Conservation (phyloP, 495 filamentous ascomycete species). For the Daldinia childiae region DNA sequence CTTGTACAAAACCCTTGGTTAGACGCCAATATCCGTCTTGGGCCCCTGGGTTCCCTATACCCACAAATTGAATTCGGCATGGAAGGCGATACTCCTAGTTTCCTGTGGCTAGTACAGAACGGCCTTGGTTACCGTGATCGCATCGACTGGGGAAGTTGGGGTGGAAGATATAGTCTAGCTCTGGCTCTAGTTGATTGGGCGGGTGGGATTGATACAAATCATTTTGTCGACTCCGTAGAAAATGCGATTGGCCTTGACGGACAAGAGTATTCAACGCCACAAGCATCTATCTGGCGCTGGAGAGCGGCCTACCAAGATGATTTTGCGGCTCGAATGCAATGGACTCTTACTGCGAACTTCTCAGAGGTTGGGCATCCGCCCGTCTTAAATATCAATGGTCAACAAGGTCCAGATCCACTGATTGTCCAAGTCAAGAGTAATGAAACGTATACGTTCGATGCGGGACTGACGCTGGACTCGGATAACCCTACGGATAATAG, state of each 20-base stretch:
- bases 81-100: slow-evolving; percentile 23
- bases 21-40: background rate
- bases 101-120: slow-evolving; percentile 17
- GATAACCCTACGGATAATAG: background rate
- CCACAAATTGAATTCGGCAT: slow-evolving; percentile 12
- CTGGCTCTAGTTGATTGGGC: slow-evolving; percentile 2
- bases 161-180: slow-evolving; percentile 8
- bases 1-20: background rate
- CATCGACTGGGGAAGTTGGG: slow-evolving; percentile 22
- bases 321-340: slow-evolving; percentile 22
- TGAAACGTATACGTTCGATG: background rate
- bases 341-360: slow-evolving; percentile 15
- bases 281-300: slow-evolving; percentile 23
- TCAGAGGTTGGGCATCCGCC: slow-evolving; percentile 15
- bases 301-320: slow-evolving; percentile 19
- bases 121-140: slow-evolving; percentile 17
- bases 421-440: background rate
- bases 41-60: background rate
- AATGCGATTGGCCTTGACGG: slow-evolving; percentile 14
- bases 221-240: slow-evolving; percentile 9
- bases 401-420: background rate
- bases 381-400: background rate
- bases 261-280: slow-evolving; percentile 4
- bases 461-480: background rate
- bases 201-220: background rate